These are phyloP conservation scores for Trichoderma sp. DNA, from an alignment of 2,329 filamentous ascomycete species.

Conservation along the genomic window DNA sequence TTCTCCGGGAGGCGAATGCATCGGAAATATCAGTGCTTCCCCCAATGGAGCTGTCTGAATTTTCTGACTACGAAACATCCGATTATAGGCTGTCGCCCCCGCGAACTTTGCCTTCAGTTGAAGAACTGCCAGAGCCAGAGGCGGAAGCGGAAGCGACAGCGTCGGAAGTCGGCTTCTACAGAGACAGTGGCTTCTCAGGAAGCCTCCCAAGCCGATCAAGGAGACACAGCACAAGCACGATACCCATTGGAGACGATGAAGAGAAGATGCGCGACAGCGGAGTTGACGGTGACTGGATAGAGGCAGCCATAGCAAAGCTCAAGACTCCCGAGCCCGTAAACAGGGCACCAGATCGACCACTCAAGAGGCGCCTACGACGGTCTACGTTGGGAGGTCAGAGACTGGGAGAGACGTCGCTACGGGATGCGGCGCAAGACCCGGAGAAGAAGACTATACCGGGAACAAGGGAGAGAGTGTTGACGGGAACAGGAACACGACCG, in stretches of 20 bases:
- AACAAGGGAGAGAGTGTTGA: constrained; percentile 26
- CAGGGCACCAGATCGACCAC: constrained; percentile 3
- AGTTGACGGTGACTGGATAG: constrained; percentile 53
- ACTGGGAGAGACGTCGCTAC: constrained; percentile 40
- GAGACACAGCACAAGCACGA: constrained; percentile 37
- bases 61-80: constrained; percentile 33
- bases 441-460: constrained; percentile 40
- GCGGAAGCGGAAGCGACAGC: constrained; percentile 41
- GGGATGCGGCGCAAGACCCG: constrained; percentile 47
- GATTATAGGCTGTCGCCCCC: constrained; percentile 48
- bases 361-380: constrained; percentile 33
- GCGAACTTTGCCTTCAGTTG: constrained; percentile 51
- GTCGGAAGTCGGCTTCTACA: constrained; percentile 26
- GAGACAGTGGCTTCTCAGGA: constrained; percentile 35
- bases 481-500: constrained; percentile 27
- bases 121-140: constrained; percentile 54
- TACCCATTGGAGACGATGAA: constrained; percentile 34
- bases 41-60: constrained; percentile 20
- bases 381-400: constrained; percentile 35
- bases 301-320: constrained; percentile 32
- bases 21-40: constrained; percentile 26
- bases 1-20: constrained; percentile 37
- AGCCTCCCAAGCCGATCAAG: constrained; percentile 47
- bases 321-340: constrained; percentile 35
- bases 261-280: constrained; percentile 58